Base-by-base conservation (phyloP, 2,329 filamentous ascomycete species). In the Blastomyces parvus region DNA sequence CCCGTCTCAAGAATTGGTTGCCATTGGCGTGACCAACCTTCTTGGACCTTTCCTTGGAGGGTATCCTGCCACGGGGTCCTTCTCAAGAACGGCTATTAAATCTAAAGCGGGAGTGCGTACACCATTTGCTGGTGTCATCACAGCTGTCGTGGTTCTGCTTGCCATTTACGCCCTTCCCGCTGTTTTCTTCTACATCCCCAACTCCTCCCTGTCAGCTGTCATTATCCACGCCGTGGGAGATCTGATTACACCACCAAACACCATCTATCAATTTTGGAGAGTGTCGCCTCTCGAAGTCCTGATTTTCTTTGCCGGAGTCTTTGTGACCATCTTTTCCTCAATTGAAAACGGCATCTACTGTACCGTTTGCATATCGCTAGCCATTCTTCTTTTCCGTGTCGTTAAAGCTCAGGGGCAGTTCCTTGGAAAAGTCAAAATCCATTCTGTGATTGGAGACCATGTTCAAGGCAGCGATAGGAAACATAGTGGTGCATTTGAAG, bases 191-290 rank as follows among this genome's bases (percentile, higher is more conserved):
- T 97, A 94, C 76, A 97, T 97, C 64, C 91, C 93, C 0, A 89
- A 83, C 65, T 86, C 92, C 5, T 83, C 87, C 3, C 83, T 97
- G 1, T 83, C 92, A 0, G 94, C 87, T 33, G 90, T 97, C 71
- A 97, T 97, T 68, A 96, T 97, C 66, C 93, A 97, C 74, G 94
- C 94, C 2, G 93, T 97, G 2, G 89, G 90, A 64, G 93, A 97
- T 73, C 79, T 99, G 62, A 90, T 97, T 73, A 96, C 92, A 0
- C 87, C 91, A 0, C 93, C 93, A 4, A 91, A 96, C 73, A 92
- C 89, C 0, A 83, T 97, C 14, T 96, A 96, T 75, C 89, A 94
- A 70, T 99, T 97, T 79, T 99, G 93, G 93, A 85, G 87, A 52
- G 90, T 96, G 6, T 94, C 91, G 0, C 94, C 94, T 0, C 73